Conservation (phyloP, 148 eudicot species). For the Simmondsia chinensis region DNA sequence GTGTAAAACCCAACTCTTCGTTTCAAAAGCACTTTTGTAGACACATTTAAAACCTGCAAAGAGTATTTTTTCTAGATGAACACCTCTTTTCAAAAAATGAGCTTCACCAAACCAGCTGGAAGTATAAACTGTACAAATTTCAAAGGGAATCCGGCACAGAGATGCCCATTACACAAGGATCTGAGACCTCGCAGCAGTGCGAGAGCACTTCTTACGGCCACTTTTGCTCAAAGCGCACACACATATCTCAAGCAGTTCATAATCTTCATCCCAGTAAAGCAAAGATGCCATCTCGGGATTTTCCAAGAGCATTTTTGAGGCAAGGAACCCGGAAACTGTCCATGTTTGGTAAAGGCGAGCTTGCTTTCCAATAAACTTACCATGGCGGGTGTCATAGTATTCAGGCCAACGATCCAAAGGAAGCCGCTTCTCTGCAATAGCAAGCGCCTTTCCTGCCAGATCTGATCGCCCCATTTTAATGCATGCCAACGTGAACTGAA, state of each 20-base stretch:
- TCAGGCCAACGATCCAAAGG: constrained; percentile 77
- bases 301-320: constrained; percentile 61
- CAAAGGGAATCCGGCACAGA: too few relatives aligned
- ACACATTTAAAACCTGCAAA: too few relatives aligned
- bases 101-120: too few relatives aligned
- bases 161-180: too few relatives aligned
- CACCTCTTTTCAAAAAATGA: too few relatives aligned
- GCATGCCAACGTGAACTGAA: constrained; percentile 90
- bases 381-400: constrained; percentile 68
- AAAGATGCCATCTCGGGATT: constrained; percentile 65
- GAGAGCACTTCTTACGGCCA: constrained; percentile 59
- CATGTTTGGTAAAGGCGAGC: constrained; percentile 78
- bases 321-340: constrained; percentile 79
- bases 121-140: too few relatives aligned
- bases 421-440: constrained; percentile 72
- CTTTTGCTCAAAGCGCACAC: constrained; percentile 62
- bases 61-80: too few relatives aligned
- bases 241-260: constrained; percentile 72
- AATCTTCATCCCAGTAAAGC: constrained; percentile 72
- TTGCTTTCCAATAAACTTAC: constrained; percentile 77
- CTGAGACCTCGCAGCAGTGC: constrained; percentile 28
- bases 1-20: too few relatives aligned
- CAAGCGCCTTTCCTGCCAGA: constrained; percentile 59
- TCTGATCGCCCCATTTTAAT: constrained; percentile 78
- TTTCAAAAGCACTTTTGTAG: too few relatives aligned